phyloP scores from a whole-genome alignment of 2,329 filamentous ascomycete genomes.

The Raffaelea deltoideospora region DNA sequence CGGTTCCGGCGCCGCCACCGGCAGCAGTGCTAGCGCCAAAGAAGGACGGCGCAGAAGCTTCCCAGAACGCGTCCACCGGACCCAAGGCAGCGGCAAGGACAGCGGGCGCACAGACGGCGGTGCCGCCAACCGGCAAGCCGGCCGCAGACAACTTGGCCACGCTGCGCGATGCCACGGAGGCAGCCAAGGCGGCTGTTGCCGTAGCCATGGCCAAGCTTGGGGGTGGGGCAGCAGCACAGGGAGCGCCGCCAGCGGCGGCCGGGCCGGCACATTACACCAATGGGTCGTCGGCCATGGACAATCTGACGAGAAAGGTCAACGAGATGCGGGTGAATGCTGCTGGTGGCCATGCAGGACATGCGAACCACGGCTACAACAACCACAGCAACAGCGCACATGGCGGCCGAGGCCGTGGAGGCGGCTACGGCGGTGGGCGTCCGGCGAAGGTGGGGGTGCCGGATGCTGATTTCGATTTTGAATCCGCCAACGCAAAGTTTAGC shows the following conservation, averaged over 20 bases:
- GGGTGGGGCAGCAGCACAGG: conserved; percentile 14
- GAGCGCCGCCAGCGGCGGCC: conserved; percentile 10
- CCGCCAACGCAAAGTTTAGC: conserved; percentile 77
- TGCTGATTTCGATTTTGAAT: conserved; percentile 84
- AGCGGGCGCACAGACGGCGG: conserved; percentile 14
- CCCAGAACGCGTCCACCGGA: conserved; percentile 30
- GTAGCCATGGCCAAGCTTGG: conserved; percentile 62
- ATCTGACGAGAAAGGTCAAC: conserved; percentile 58
- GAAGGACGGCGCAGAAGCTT: too few species aligned
- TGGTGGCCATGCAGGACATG: too few species aligned
- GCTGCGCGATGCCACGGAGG: conserved; percentile 54
- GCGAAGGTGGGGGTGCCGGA: conserved; percentile 77
- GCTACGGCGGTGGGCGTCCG: conserved; percentile 30
- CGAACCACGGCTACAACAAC: neutral
- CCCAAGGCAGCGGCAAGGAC: conserved; percentile 35
- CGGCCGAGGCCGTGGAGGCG: conserved; percentile 22
- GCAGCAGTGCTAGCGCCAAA: too few species aligned
- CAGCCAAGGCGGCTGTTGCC: conserved; percentile 63
- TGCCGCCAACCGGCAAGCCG: conserved; percentile 23
- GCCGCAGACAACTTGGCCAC: conserved; percentile 23
- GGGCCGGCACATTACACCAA: conserved; percentile 16
- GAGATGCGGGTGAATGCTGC: conserved; percentile 62
- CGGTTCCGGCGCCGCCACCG: too few species aligned
- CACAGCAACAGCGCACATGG: too few species aligned
- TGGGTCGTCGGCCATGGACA: conserved; percentile 42